Evolutionary conservation across 169 alveolate species (phyloP).

Genomic region (Cryptosporidium bovis): DNA sequence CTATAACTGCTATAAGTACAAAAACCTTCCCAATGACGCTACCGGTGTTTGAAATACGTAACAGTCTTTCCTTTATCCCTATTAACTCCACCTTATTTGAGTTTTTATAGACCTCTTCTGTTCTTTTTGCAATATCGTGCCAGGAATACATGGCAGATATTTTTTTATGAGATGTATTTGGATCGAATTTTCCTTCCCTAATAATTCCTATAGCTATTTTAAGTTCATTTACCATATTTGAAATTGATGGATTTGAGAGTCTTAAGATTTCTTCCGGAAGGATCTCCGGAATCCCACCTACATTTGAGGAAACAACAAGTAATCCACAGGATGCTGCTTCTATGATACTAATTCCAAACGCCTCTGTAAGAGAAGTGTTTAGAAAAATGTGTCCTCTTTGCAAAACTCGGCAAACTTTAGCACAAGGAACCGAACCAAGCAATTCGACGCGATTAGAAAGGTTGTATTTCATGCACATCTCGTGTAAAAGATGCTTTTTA

Average conservation of each 20-base stretch:
- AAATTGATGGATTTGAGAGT: constrained; percentile 86
- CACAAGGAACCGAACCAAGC: constrained; percentile 92
- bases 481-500: constrained; percentile 91
- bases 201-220: constrained; percentile 84
- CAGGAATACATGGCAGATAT: constrained; percentile 84
- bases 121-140: constrained; percentile 87
- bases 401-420: constrained; percentile 92
- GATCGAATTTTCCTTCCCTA: constrained; percentile 80
- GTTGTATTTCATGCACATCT: constrained; percentile 91
- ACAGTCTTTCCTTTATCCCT: constrained; percentile 71
- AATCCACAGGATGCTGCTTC: constrained; percentile 99
- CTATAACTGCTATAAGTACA: constrained; percentile 34
- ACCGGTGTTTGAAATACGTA: constrained; percentile 74
- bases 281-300: constrained; percentile 98
- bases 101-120: constrained; percentile 83
- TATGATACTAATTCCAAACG: constrained; percentile 98
- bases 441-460: constrained; percentile 93
- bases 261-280: constrained; percentile 87
- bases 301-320: constrained; percentile 96
- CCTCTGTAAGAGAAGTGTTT: constrained; percentile 97
- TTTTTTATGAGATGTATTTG: constrained; percentile 81
- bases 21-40: constrained; percentile 76
- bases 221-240: constrained; percentile 80
- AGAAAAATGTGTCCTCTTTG: constrained; percentile 98
- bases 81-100: constrained; percentile 24